Evolutionary conservation across 768 basidiomycete species (phyloP).

Genomic region (Tricholoma furcatifolium): DNA sequence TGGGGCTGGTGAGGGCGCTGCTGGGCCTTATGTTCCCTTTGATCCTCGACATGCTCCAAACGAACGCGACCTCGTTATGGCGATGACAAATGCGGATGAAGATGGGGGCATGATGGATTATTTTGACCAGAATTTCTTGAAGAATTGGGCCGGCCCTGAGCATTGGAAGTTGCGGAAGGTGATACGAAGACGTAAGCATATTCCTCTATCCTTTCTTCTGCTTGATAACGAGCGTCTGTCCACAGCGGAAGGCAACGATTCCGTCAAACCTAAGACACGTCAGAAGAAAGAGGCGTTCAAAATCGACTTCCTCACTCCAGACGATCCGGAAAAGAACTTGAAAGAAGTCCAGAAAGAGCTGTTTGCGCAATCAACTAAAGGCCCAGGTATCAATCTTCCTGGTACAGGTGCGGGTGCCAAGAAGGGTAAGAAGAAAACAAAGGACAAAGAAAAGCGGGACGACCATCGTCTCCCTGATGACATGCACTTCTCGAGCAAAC

Average conservation of each 20-base stretch:
- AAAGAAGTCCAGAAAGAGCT: constrained; percentile 67
- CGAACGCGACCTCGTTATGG: constrained; percentile 81
- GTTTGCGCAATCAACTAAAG: constrained; percentile 75
- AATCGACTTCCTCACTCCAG: constrained; percentile 72
- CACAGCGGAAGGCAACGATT: constrained; percentile 40
- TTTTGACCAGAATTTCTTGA: constrained; percentile 82
- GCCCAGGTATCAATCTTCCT: constrained; percentile 66
- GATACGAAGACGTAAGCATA: constrained; percentile 70
- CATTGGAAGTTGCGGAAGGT: constrained; percentile 94
- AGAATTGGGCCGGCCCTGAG: constrained; percentile 98
- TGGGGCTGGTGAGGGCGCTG: constrained; percentile 37
- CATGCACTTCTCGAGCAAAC: constrained; percentile 93
- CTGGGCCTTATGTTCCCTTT: constrained; percentile 69
- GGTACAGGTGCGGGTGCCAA: constrained; percentile 45
- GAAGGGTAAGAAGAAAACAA: constrained; percentile 46
- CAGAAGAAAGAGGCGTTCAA: constrained; percentile 79
- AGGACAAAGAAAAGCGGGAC: constrained; percentile 64
- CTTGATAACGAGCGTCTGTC: neutral
- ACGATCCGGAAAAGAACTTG: constrained; percentile 53
- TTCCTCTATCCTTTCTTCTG: neutral
- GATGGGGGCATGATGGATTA: constrained; percentile 76
- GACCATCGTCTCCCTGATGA: constrained; percentile 89
- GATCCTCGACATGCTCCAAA: constrained; percentile 80
- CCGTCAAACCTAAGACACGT: constrained; percentile 52
- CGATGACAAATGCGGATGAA: constrained; percentile 66